Conservation (phyloP, 2,329 filamentous ascomycete species). For the Microdochium bolleyi region DNA sequence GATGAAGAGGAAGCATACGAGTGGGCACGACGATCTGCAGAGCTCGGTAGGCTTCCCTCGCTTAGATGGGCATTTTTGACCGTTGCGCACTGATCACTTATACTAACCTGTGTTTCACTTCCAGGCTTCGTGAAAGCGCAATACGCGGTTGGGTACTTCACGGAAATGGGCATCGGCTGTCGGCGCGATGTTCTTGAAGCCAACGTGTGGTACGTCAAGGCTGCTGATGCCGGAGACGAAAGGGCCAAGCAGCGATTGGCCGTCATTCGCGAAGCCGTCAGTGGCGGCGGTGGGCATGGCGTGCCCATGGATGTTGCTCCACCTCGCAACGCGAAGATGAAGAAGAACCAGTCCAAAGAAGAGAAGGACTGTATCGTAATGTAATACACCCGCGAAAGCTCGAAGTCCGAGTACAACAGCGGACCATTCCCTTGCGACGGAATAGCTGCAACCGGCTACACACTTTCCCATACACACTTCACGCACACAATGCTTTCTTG, state of each 20-base stretch:
- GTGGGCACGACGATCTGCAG: constrained; percentile 84
- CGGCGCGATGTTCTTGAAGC: constrained; percentile 90
- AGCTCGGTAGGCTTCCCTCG: constrained; percentile 57
- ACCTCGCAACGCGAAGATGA: constrained; percentile 41
- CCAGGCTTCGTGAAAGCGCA: constrained; percentile 67
- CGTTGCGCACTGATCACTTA: not conserved
- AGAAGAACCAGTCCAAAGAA: constrained; percentile 35
- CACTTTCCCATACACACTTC: too few species aligned
- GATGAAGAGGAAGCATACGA: constrained; percentile 95
- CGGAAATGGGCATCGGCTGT: constrained; percentile 96
- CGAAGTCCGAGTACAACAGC: not conserved
- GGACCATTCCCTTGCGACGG: too few species aligned
- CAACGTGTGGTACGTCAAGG: constrained; percentile 97
- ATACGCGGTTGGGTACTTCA: constrained; percentile 94
- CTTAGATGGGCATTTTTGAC: not conserved
- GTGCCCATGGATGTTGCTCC: constrained; percentile 48
- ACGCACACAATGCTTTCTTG: too few species aligned
- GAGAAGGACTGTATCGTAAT: constrained; percentile 53
- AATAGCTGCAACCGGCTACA: too few species aligned
- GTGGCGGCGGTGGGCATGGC: constrained; percentile 29
- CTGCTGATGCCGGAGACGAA: constrained; percentile 85
- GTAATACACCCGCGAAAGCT: constrained; percentile 28
- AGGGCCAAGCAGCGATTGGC: constrained; percentile 79
- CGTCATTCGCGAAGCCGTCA: constrained; percentile 78
- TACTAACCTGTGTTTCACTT: constrained; percentile 7